These are phyloP conservation scores for Forsythia viridissima DNA, from an alignment of 257 asterid species.

Conservation along the genomic window DNA sequence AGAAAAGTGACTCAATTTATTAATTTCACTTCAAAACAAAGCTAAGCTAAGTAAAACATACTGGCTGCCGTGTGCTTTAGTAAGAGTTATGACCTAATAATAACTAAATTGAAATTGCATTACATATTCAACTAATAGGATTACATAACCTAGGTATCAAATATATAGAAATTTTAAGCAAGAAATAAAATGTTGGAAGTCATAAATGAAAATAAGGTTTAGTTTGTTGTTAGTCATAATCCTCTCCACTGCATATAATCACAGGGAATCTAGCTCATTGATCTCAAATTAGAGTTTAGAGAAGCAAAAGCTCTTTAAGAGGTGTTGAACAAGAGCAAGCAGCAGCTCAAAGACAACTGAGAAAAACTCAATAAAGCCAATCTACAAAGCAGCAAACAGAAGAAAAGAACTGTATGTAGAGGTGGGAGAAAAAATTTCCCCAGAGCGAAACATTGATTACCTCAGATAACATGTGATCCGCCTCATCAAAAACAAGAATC, in stretches of 20 bases:
- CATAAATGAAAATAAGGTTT: background rate
- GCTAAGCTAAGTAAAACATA: too few species aligned
- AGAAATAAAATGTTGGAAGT: background rate
- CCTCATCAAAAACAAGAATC: slow-evolving; percentile 95
- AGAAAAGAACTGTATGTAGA: background rate
- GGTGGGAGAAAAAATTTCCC: background rate
- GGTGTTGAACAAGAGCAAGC: background rate
- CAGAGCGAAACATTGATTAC: slow-evolving; percentile 34
- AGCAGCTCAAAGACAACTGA: background rate
- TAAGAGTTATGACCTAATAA: too few species aligned
- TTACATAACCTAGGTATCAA: slow-evolving; percentile 6
- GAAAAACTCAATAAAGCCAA: background rate
- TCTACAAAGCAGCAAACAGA: background rate
- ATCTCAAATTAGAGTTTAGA: background rate
- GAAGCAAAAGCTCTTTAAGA: background rate
- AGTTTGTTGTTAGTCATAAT: background rate
- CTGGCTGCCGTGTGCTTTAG: too few species aligned
- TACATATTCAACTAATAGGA: background rate
- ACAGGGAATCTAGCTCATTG: background rate
- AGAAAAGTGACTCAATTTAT: too few species aligned
- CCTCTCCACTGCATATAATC: background rate
- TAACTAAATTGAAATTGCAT: too few species aligned
- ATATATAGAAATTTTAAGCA: background rate
- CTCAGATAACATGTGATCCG: slow-evolving; percentile 95
- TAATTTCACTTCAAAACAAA: too few species aligned